Conservation (phyloP, 1,284 basidiomycete species). For the Tilletia walkeri region DNA sequence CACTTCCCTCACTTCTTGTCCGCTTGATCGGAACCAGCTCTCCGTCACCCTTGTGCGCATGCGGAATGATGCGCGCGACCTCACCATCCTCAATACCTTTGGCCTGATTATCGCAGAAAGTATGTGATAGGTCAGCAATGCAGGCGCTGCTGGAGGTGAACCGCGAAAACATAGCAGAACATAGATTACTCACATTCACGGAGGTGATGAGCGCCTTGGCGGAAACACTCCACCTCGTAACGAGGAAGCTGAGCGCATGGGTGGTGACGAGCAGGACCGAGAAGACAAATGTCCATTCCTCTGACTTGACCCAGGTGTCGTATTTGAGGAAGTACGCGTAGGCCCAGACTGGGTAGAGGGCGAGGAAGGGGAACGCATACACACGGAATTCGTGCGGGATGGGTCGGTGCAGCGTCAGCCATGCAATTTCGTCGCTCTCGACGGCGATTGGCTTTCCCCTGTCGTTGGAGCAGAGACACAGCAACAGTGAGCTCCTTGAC, state of each 20-base stretch:
- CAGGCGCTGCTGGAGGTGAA: slow-evolving; percentile 14
- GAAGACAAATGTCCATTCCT: slow-evolving; percentile 75
- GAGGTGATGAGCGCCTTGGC: slow-evolving; percentile 77
- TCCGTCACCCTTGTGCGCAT: slow-evolving; percentile 81
- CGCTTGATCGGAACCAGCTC: slow-evolving; percentile 79
- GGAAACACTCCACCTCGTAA: slow-evolving; percentile 83
- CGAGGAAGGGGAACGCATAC: slow-evolving; percentile 78
- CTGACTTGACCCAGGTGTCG: slow-evolving; percentile 65
- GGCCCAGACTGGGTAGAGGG: slow-evolving; percentile 80
- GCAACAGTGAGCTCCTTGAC: not conserved
- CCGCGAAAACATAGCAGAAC: slow-evolving; percentile 7
- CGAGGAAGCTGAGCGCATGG: slow-evolving; percentile 88
- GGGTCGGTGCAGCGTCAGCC: slow-evolving; percentile 74
- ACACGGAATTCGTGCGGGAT: slow-evolving; percentile 75
- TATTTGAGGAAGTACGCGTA: slow-evolving; percentile 89
- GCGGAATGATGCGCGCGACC: slow-evolving; percentile 79
- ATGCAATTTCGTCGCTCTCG: slow-evolving; percentile 79
- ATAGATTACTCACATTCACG: slow-evolving; percentile 27
- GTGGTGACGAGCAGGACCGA: slow-evolving; percentile 78
- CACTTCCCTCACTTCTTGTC: slow-evolving; percentile 49
- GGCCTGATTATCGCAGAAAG: slow-evolving; percentile 58
- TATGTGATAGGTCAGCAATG: not conserved
- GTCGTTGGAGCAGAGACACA: not conserved
- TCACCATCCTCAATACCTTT: slow-evolving; percentile 70
- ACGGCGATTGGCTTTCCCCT: slow-evolving; percentile 58